Conservation (phyloP, 306 rosid species). For the Cucurbita moschata region DNA sequence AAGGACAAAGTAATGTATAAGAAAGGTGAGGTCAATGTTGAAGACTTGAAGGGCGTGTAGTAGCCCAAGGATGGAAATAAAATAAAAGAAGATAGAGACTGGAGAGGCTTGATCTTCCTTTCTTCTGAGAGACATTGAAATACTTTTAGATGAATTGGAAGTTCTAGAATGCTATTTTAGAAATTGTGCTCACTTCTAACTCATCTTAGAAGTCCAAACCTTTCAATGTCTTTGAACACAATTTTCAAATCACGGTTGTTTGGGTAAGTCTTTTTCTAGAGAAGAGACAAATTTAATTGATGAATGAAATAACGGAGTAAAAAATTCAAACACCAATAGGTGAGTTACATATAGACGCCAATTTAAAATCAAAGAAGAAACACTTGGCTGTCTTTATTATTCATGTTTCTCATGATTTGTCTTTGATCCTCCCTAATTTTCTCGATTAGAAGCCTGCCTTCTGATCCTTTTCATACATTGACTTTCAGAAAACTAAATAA, state of each 20-base stretch:
- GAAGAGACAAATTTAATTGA: too few species aligned
- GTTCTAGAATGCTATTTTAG: neutral
- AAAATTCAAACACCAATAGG: too few species aligned
- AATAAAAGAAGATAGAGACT: neutral
- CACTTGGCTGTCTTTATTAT: too few species aligned
- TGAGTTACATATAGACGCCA: neutral
- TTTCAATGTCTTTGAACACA: neutral
- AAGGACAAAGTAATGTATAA: neutral
- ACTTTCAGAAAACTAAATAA: neutral
- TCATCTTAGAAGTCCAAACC: neutral
- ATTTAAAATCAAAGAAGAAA: too few species aligned
- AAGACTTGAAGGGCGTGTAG: neutral
- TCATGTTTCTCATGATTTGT: neutral
- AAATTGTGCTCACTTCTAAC: too few species aligned
- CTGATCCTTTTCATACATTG: neutral
- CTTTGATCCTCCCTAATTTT: neutral
- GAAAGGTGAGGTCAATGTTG: neutral
- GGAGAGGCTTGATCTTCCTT: neutral
- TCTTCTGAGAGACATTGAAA: neutral
- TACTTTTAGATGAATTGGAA: neutral
- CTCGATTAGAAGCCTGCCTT: neutral
- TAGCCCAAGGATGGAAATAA: neutral
- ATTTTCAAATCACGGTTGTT: neutral
- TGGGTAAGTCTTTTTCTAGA: too few species aligned
- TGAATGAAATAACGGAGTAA: too few species aligned